These are phyloP conservation scores for Penicillium sp. DNA, from an alignment of 2,329 filamentous ascomycete species.

Conservation along the genomic window DNA sequence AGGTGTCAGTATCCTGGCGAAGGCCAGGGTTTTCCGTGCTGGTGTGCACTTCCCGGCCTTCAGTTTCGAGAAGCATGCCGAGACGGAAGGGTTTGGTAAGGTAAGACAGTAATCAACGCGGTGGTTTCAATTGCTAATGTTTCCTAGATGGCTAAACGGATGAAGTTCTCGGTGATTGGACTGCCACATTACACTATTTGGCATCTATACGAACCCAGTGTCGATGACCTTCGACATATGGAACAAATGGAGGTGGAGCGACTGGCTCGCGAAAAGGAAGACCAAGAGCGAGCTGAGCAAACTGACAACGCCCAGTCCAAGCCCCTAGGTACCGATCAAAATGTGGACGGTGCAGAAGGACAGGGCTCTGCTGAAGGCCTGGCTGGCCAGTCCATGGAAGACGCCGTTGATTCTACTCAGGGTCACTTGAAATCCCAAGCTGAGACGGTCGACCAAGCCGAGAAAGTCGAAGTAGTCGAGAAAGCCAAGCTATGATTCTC, in stretches of 20 bases:
- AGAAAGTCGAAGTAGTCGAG: neutral
- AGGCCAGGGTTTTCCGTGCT: conserved; percentile 89
- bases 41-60: conserved; percentile 98
- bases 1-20: conserved; percentile 94
- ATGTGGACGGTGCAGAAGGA: conserved; percentile 7
- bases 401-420: conserved; percentile 10
- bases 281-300: conserved; percentile 68
- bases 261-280: conserved; percentile 74
- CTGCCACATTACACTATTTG: conserved; percentile 98
- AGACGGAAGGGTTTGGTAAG: conserved; percentile 98
- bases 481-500: neutral
- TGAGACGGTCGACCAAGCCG: neutral
- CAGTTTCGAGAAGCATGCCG: conserved; percentile 96
- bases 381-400: conserved; percentile 20
- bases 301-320: conserved; percentile 72
- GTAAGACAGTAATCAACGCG: conserved; percentile 48
- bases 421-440: neutral
- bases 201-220: conserved; percentile 99
- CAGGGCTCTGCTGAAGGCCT: conserved; percentile 25
- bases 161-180: conserved; percentile 93
- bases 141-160: conserved; percentile 86
- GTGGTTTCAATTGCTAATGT: conserved; percentile 15
- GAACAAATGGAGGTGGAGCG: conserved; percentile 95
- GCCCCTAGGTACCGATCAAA: conserved; percentile 29
- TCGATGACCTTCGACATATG: conserved; percentile 97